A percentile compares a stretch with the other conserved stretches of the same genome.
These are phyloP conservation scores for Nicotiana tabacum DNA, from an alignment of 257 asterid species.

Conservation along the genomic window DNA sequence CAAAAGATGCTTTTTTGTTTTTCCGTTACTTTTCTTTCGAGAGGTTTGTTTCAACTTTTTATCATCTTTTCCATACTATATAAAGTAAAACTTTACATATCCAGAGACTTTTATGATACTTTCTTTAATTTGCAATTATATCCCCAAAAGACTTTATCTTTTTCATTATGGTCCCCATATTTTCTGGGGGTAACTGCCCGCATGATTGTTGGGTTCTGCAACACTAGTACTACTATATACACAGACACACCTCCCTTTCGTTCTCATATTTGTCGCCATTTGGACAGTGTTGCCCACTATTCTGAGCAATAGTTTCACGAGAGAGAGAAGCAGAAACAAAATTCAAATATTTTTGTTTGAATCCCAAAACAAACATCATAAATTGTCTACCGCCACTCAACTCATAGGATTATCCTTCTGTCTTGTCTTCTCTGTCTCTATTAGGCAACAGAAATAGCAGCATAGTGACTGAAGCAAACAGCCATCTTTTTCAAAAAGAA, in stretches of 20 bases:
- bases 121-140: neutral
- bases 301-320: neutral
- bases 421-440: neutral
- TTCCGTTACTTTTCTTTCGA: neutral
- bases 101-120: neutral
- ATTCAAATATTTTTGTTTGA: neutral
- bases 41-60: neutral
- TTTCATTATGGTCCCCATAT: neutral
- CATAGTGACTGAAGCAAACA: neutral
- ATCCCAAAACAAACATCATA: neutral
- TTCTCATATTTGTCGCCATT: neutral
- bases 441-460: neutral
- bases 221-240: too few species aligned
- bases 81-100: neutral
- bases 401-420: neutral
- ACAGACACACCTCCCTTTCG: too few species aligned
- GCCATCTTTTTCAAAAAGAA: neutral
- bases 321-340: neutral
- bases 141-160: neutral
- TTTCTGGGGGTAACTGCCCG: neutral
- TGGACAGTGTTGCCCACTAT: neutral
- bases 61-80: neutral
- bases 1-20: neutral
- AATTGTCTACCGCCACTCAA: neutral
- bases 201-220: neutral